Percentiles rank a stretch among this genome's conserved stretches.
Evolutionary conservation across 495 filamentous ascomycete species (phyloP).

Genomic region (Podospora anserina): DNA sequence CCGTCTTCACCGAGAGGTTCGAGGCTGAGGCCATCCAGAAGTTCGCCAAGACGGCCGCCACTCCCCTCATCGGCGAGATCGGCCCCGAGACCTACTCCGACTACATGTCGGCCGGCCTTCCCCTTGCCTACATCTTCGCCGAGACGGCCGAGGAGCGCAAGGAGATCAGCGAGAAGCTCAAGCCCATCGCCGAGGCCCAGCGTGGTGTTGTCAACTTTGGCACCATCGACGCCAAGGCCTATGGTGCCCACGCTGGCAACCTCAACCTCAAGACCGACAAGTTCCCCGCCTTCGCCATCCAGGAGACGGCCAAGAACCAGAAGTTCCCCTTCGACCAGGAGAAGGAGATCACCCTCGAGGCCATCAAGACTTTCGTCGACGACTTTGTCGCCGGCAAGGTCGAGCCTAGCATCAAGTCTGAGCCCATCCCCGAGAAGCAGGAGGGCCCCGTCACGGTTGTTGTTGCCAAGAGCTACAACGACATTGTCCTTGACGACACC

Average conservation of each 20-base stretch:
- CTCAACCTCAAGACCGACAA: conserved; percentile 93
- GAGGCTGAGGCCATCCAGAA: conserved; percentile 68
- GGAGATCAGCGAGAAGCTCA: conserved; percentile 62
- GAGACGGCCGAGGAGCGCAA: conserved; percentile 88
- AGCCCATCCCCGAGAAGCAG: conserved; percentile 93
- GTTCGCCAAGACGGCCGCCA: conserved; percentile 82
- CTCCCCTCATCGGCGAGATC: conserved; percentile 91
- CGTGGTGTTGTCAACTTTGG: conserved; percentile 92
- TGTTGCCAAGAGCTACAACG: conserved; percentile 91
- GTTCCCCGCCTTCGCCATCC: conserved; percentile 97
- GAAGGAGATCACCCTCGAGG: conserved; percentile 71
- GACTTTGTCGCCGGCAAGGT: conserved; percentile 85
- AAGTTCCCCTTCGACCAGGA: conserved; percentile 94
- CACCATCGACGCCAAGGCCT: conserved; percentile 93
- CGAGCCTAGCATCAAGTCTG: conserved; percentile 94
- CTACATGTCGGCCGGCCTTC: conserved; percentile 94
- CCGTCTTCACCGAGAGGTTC: conserved; percentile 74
- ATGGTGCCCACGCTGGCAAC: conserved; percentile 93
- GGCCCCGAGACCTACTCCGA: conserved; percentile 95
- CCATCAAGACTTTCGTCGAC: conserved; percentile 79
- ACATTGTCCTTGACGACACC: conserved; percentile 84
- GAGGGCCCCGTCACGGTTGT: conserved; percentile 85
- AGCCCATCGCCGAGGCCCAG: conserved; percentile 65
- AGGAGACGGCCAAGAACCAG: conserved; percentile 91
- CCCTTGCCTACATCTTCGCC: conserved; percentile 96